These are phyloP conservation scores for Coemansia sp. DNA, from an alignment of 192 early-diverging fungal species.

Conservation along the genomic window DNA sequence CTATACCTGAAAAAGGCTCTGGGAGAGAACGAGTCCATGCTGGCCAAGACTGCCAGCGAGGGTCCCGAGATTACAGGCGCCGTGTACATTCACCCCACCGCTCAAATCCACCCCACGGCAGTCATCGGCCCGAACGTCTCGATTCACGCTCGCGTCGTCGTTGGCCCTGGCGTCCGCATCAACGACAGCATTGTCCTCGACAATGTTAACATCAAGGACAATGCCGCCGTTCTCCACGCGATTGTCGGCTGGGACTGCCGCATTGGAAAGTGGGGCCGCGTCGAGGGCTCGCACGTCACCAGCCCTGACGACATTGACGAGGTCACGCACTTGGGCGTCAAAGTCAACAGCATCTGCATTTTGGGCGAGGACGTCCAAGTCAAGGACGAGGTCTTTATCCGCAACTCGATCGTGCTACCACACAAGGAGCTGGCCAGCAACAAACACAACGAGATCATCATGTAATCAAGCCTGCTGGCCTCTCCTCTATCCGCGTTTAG, in stretches of 20 bases:
- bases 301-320: conserved; percentile 66
- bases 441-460: conserved; percentile 93
- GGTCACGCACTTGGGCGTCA: conserved; percentile 82
- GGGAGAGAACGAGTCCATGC: conserved; percentile 61
- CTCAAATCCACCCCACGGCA: conserved; percentile 87
- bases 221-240: conserved; percentile 80
- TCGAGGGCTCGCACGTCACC: conserved; percentile 78
- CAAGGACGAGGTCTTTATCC: conserved; percentile 88
- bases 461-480: conserved; percentile 57
- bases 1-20: conserved; percentile 84
- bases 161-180: conserved; percentile 91
- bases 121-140: conserved; percentile 96
- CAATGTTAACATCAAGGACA: conserved; percentile 86
- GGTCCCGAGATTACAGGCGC: conserved; percentile 83
- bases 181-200: conserved; percentile 93
- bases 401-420: conserved; percentile 96
- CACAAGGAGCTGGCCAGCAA: conserved; percentile 91
- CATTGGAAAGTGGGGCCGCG: conserved; percentile 89
- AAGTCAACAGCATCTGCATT: conserved; percentile 88
- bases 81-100: conserved; percentile 93
- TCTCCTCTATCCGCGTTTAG: not conserved
- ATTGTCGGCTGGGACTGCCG: conserved; percentile 93
- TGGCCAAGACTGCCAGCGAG: conserved; percentile 20
- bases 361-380: conserved; percentile 90
- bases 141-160: conserved; percentile 82